Percentiles rank a stretch among this genome's conserved stretches.
These are phyloP conservation scores for Phragmites australis DNA, from an alignment of 176 grass and related monocot genomes.

Conservation along the genomic window DNA sequence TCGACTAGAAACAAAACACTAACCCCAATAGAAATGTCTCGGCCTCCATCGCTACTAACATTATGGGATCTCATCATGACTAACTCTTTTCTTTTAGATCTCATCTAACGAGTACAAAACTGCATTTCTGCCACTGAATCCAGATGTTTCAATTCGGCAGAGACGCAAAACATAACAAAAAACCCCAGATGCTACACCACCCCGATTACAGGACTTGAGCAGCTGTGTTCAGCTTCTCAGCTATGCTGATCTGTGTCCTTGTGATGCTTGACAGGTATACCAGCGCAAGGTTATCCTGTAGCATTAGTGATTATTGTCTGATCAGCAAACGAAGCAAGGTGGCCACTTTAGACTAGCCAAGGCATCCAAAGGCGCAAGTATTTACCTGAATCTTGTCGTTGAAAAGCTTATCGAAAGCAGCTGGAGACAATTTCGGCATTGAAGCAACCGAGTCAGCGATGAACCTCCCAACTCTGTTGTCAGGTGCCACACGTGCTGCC, in stretches of 20 bases:
- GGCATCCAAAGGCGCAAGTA: not conserved
- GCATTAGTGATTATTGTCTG: not conserved
- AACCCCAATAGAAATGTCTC: not conserved
- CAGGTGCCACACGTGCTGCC: constrained; percentile 64
- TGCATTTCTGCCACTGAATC: constrained; percentile 24
- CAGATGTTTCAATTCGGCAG: constrained; percentile 18
- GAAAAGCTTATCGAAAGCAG: constrained; percentile 86
- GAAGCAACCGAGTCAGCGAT: constrained; percentile 70
- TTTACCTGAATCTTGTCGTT: constrained; percentile 90
- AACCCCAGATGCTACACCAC: not conserved
- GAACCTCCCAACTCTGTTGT: constrained; percentile 76
- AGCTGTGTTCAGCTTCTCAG: constrained; percentile 89
- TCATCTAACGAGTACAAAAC: constrained; percentile 42
- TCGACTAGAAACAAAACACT: not conserved
- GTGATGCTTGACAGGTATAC: constrained; percentile 91
- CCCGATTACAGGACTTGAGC: constrained; percentile 79
- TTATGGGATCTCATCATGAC: not conserved
- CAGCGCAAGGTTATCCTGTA: constrained; percentile 82
- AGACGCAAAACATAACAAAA: constrained; percentile 29
- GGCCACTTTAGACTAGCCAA: not conserved
- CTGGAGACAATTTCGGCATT: constrained; percentile 71
- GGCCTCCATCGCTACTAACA: not conserved
- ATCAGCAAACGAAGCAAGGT: not conserved
- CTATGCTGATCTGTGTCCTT: constrained; percentile 81
- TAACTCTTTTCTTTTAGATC: constrained; percentile 3